Evolutionary conservation across 305 asterid genomes (phyloP), one percentile per base, ranked within the genome.

Genomic region (Fraxinus baroniana): DNA sequence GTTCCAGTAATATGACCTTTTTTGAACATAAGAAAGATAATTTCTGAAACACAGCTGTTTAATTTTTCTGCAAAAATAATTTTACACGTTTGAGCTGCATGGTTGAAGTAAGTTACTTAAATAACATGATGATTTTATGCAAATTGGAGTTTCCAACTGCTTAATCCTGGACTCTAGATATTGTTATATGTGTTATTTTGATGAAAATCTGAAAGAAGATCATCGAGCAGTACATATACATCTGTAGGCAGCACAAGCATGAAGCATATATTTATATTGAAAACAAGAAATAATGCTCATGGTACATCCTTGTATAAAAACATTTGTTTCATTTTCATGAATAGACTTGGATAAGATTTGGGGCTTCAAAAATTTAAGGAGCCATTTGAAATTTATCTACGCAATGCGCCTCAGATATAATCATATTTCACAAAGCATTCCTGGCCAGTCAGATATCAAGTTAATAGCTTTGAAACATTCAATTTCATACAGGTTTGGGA

Each of bases 1-100:
- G 33, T 66, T 80, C 77, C 72, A 72, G 57, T 79, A 44, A 75
- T 64, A 68, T 24, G 74, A 62, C 74, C 57, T 32, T 79, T 64
- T 30, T 32, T 28, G 22, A 12, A 76, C 32, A 36, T 24, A 30
- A 52, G 73, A 30, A 78, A 13, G 28, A 20, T 66, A 49, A 8
- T 36, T 33, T 37, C 18, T 10, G 10, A 6, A 35, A 20, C 26
- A n/a, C 32, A 30, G 12, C 55, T 49, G n/a, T 66, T 46, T 68
- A 44, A 15, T 82, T 44, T 78, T 77, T 66, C 75, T 55, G 35
- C 35, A 82, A 33, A 24, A 30, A 32, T 15, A 18, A 49, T 49
- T 28, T 79, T 18, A 33, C 17, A 66, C 41, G 81, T 32, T 57
- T 80, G 68, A 76, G 82, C 33, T n/a, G 79, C 52, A 75, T 24